phyloP scores from a whole-genome alignment of 208 protist genomes.

The Leishmania mexicana region DNA sequence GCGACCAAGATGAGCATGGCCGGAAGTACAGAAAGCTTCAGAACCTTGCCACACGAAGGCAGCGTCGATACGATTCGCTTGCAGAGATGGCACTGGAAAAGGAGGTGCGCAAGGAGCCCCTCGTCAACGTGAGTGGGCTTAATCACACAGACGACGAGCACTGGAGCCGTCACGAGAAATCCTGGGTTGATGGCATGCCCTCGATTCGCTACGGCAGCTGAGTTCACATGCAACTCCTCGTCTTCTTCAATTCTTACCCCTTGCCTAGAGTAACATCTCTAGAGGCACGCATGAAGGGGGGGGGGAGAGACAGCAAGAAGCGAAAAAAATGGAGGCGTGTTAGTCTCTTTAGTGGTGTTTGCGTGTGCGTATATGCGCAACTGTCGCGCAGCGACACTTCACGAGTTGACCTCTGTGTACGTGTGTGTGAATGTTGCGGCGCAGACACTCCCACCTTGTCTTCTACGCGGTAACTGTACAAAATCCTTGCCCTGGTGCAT shows the following conservation, averaged over 20 bases:
- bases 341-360: no score
- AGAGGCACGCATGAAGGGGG: no score
- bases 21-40: conserved; percentile 73
- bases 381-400: not conserved
- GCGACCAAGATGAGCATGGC: conserved; percentile 87
- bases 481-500: not conserved
- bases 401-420: not conserved
- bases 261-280: not conserved
- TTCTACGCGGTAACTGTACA: not conserved
- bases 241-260: not conserved
- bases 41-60: conserved; percentile 42
- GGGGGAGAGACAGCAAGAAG: no score
- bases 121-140: conserved; percentile 43
- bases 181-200: conserved; percentile 64
- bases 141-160: conserved; percentile 63
- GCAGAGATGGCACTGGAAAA: conserved; percentile 78
- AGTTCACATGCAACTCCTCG: not conserved
- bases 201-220: conserved; percentile 43
- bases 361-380: not conserved
- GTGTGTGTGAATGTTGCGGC: not conserved
- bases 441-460: not conserved
- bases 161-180: conserved; percentile 53
- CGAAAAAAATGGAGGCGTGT: not conserved
- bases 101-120: conserved; percentile 75
- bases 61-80: conserved; percentile 67